Base-by-base conservation (phyloP, 495 filamentous ascomycete genomes). In the Xylaria flabelliformis region DNA sequence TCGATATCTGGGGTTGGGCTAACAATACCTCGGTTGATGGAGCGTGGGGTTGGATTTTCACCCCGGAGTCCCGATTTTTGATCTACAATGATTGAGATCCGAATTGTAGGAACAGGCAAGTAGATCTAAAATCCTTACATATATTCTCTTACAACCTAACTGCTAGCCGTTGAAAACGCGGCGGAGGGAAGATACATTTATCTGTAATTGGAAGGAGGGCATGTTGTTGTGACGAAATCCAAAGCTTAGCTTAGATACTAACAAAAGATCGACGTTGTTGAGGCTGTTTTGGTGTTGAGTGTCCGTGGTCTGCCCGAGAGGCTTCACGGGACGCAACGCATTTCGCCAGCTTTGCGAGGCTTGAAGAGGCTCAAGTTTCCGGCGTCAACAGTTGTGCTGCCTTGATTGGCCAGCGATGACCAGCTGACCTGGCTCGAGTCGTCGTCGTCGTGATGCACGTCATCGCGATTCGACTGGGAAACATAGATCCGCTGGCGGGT, bases 251-350 rank as follows among this genome's bases (percentile, higher is more conserved):
- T 29, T 24, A 21, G 13, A 32, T 39, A 34, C 56, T 34, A 59
- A 59, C 10, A 59, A 59, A 59, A 9, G 56, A 59, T 59, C 56
- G 56, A 17, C 56, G 56, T 36, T 59, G 29, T 6, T 32, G 56
- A 15, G 32, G 29, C 56, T 39, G 56, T 59, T 59, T 36, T 15
- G 51, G 51, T 56, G 51, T 29, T 56, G 51, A 10, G 51, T 15
- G 51, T 56, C 51, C 51, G 51, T 24, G 26, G 51, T 56, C 51
- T 56, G 51, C 51, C 51, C 51, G 51, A 56, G 9, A 56, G 51
- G 19, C 6, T 26, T 39, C 32, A n/a, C n/a, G n/a, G 15, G 29
- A 32, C 56, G n/a, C 19, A 32, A 36, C 12, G 12, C 26, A 59
- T 59, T 8, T 32, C 29, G 26, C 15, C 29, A 19, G 12, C 15